These are phyloP conservation scores for Ganoderma sinense DNA, from an alignment of 1,284 basidiomycete genomes.

Conservation along the genomic window DNA sequence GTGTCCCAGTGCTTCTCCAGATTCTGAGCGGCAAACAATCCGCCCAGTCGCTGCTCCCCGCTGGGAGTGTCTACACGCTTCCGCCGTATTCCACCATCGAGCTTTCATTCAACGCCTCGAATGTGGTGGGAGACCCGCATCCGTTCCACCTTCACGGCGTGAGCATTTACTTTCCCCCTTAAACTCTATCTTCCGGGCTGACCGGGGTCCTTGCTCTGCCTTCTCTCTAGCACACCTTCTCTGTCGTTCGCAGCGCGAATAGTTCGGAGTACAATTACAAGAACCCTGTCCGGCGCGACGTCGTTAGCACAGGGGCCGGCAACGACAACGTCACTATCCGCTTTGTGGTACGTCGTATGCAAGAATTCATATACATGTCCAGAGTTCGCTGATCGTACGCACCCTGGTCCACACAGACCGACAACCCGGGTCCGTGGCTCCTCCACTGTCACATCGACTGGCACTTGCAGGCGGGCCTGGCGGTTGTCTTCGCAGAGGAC, in stretches of 20 bases:
- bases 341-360: conserved; percentile 11
- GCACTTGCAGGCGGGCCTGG: conserved; percentile 40
- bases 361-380: background rate
- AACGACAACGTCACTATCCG: conserved; percentile 22
- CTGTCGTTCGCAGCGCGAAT: conserved; percentile 27
- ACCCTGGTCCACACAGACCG: conserved; percentile 16
- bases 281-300: conserved; percentile 42
- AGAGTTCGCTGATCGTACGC: background rate
- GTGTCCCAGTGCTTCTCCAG: conserved; percentile 46
- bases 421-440: conserved; percentile 38
- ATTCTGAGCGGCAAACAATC: conserved; percentile 42
- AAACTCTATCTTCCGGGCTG: background rate
- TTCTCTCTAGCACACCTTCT: conserved; percentile 25
- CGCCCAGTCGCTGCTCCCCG: conserved; percentile 41
- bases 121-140: conserved; percentile 40
- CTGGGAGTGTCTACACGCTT: conserved; percentile 42
- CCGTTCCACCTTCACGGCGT: conserved; percentile 52
- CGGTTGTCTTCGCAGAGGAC: conserved; percentile 40
- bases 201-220: background rate
- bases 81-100: conserved; percentile 43
- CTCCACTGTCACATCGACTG: conserved; percentile 39
- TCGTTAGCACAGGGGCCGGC: conserved; percentile 26
- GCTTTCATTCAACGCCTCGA: conserved; percentile 40
- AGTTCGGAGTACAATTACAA: conserved; percentile 42
- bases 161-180: conserved; percentile 18